Base-by-base conservation (phyloP, 257 asterid genomes). In the Ocimum tenuiflorum region DNA sequence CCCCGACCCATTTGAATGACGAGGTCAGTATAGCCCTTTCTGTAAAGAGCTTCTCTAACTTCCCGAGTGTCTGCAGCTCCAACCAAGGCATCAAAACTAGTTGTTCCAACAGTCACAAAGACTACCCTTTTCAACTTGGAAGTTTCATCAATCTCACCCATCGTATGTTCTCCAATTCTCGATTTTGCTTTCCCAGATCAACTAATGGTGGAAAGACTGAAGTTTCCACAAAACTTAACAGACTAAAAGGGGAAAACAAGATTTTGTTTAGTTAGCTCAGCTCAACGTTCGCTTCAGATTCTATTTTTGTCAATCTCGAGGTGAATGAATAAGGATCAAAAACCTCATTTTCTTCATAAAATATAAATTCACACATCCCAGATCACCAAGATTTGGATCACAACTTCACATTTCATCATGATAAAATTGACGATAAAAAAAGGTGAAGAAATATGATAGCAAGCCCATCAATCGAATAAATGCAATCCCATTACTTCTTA, bases 1-100 rank as follows among this genome's bases (percentile, higher is more conserved):
- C 99, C 99, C 15, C 99, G 95, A 0, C 99, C 99, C 89, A 90
- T 88, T 70, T 94, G 99, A 80, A 94, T 85, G 65, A 85, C 70
- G 39, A 94, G 91, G 49, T 86, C 79, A 0, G 95, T 83, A 50
- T 94, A 94, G 14, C 96, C 97, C 63, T 78, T 88, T 51, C 59
- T 72, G 70, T 56, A 78, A 71, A 94, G 57, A 63, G 83, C 89
- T 65, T 85, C 83, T 73, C 59, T 85, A 52, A 90, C 95, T 73
- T 90, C 86, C 23, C 7, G 48, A 13, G 86, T 80, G 54, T 90
- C 95, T 11, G 83, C 92, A 7, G 95, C 88, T 80, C 78, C 81
- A 79, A 90, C 96, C 77, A 94, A 78, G 8, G 95, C 77, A 82
- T 94, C 99, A 67, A 94, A 94, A 79, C 80, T 43, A 54, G 99